Conservation (phyloP, 208 protist species). For the Wallacemonas sp. region DNA sequence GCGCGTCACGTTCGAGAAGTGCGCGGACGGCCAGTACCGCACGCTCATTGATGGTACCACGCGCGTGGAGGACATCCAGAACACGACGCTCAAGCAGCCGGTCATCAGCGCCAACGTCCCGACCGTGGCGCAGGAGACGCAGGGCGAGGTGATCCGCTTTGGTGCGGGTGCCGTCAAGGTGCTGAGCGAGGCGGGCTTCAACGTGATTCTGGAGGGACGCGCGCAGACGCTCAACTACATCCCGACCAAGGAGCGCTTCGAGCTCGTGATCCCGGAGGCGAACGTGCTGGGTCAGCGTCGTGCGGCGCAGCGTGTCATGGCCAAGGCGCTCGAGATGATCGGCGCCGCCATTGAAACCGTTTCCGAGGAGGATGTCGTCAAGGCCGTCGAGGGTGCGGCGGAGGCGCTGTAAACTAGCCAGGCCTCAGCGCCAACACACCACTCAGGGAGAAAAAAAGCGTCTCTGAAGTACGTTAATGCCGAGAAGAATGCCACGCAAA, state of each 20-base stretch:
- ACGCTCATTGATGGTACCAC: constrained; percentile 67
- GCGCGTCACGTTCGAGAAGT: constrained; percentile 71
- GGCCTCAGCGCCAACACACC: no score
- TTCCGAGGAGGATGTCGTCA: constrained; percentile 29
- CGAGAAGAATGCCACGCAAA: no score
- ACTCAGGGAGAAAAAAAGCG: no score
- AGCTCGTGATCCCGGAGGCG: constrained; percentile 82
- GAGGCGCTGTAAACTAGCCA: constrained; percentile 34
- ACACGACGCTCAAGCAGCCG: constrained; percentile 87
- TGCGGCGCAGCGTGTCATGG: constrained; percentile 91
- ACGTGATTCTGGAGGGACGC: constrained; percentile 91
- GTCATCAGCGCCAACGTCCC: constrained; percentile 78
- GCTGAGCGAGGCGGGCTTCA: constrained; percentile 77
- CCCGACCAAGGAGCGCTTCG: constrained; percentile 77
- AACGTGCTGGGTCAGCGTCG: constrained; percentile 79
- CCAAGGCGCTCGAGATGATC: constrained; percentile 57
- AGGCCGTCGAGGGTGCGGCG: constrained; percentile 26
- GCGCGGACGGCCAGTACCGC: constrained; percentile 59
- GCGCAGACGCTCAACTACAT: constrained; percentile 92
- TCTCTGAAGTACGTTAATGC: no score
- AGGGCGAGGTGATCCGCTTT: constrained; percentile 92
- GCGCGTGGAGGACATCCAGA: constrained; percentile 82
- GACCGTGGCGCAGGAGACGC: constrained; percentile 89
- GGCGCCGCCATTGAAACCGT: constrained; percentile 23
- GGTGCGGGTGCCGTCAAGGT: constrained; percentile 59